Conservation (phyloP, 257 asterid species). For the Solanum chilense region DNA sequence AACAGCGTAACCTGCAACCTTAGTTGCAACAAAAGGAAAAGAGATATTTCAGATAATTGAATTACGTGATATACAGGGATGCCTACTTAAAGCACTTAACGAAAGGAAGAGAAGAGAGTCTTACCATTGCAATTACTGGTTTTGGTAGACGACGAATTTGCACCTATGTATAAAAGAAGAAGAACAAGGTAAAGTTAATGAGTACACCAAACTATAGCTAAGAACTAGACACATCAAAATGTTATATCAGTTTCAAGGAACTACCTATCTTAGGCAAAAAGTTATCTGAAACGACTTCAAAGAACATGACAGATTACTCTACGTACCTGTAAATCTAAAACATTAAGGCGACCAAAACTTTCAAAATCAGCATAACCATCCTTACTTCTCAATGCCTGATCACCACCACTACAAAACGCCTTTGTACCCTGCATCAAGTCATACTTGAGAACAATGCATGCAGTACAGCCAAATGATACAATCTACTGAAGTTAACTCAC, state of each 20-base stretch:
- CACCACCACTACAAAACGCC: slow-evolving; percentile 97
- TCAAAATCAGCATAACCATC: slow-evolving; percentile 82
- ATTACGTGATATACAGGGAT: background rate
- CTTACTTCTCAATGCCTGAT: slow-evolving; percentile 77
- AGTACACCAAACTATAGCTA: background rate
- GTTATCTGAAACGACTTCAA: background rate
- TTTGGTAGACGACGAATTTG: slow-evolving; percentile 95
- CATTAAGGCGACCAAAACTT: slow-evolving; percentile 80
- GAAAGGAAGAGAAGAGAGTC: background rate
- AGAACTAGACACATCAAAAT: background rate
- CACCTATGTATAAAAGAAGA: slow-evolving; percentile 33
- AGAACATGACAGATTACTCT: background rate
- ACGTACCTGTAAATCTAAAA: slow-evolving; percentile 71
- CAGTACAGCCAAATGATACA: background rate
- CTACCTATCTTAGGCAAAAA: background rate
- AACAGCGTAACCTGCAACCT: slow-evolving; percentile 98
- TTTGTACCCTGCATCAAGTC: slow-evolving; percentile 45
- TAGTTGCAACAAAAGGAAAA: slow-evolving; percentile 6
- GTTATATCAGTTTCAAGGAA: background rate
- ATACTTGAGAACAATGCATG: background rate
- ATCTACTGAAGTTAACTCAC: background rate
- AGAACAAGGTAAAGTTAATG: background rate
- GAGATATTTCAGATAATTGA: background rate
- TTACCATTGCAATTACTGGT: slow-evolving; percentile 95
- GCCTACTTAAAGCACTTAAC: background rate